Base-by-base conservation (phyloP, 2,329 filamentous ascomycete genomes). In the Stachybotrys echinatus region DNA sequence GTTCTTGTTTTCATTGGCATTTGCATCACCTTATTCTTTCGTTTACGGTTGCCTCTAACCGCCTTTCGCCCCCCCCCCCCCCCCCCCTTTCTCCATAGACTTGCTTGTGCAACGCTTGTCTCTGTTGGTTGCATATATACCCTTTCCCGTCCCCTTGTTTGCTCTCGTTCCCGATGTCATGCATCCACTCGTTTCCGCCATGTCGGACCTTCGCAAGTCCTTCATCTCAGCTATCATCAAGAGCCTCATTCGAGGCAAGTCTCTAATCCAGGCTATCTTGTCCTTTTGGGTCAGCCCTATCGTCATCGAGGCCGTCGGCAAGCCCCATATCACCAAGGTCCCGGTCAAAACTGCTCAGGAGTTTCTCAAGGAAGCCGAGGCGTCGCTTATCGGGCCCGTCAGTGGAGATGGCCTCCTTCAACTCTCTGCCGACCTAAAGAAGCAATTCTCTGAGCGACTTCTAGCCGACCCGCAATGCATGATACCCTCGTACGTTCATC, bases 401-500 rank as follows among this genome's bases (percentile, higher is more conserved):
- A 69, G 71, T 46, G 72, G 66, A 46, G 66, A 74, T 54, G 69
- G 68, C 55, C 67, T 83, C 21, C 61, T 67, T 45, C 56, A 64
- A 23, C 71, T 85, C 50, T 76, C 79, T 3, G 59, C 64, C 46
- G 70, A 69, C 27, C 64, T 86, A 50, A 80, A 77, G 64, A 63
- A 66, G 34, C 79, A 86, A 62, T 81, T 83, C 58, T 62, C 74
- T 42, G 71, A 79, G 42, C 73, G 75, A 37, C 65, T 85, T 50
- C 64, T 74, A 54, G 71, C 68, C 27, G 76, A 81, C 59, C 66
- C 74, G 53, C 72, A 76, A 52, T 83, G 76, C 62, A 86, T 85
- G 83, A 72, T 86, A 19, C 83, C 83, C 2, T 85, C 82, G 12
- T 86, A 83, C 68, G 85, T 79, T 68, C 77, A 84, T 57, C 76